phyloP scores from a whole-genome alignment of 2,329 filamentous ascomycete genomes.

The Blumeriella jaapii region DNA sequence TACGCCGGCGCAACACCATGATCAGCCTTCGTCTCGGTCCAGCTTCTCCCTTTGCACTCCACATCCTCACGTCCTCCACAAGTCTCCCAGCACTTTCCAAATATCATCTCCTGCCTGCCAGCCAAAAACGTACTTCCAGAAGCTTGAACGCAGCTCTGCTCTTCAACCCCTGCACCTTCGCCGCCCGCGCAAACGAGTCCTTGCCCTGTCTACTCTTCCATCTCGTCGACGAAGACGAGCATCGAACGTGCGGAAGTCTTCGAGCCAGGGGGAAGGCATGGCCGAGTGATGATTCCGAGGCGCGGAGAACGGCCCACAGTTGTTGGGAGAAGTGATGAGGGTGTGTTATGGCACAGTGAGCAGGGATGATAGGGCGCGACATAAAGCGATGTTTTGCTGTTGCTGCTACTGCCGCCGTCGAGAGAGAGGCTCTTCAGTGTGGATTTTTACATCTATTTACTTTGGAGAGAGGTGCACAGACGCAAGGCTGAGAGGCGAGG shows the following conservation, averaged over 20 bases:
- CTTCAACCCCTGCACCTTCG: slow-evolving; percentile 70
- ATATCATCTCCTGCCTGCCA: too few relatives aligned
- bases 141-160: slow-evolving; percentile 91
- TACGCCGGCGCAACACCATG: too few relatives aligned
- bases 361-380: slow-evolving; percentile 14
- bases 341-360: background rate
- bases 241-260: too few relatives aligned
- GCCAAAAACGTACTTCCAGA: slow-evolving; percentile 62
- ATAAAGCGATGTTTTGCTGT: slow-evolving; percentile 16
- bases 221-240: slow-evolving; percentile 50
- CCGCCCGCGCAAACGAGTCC: slow-evolving; percentile 63
- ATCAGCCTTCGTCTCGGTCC: too few relatives aligned
- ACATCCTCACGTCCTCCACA: too few relatives aligned
- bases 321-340: too few relatives aligned
- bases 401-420: background rate
- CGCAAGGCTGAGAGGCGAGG: background rate
- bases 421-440: background rate
- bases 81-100: too few relatives aligned
- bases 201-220: slow-evolving; percentile 73
- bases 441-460: background rate
- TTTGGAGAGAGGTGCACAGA: background rate
- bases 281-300: too few relatives aligned
- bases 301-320: too few relatives aligned
- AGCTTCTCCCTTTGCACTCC: too few relatives aligned
- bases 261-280: too few relatives aligned